Percentiles rank a stretch among this genome's conserved stretches.
Evolutionary conservation across 2,329 filamentous ascomycete genomes (phyloP).

Genomic region (Albifimbria verrucaria): DNA sequence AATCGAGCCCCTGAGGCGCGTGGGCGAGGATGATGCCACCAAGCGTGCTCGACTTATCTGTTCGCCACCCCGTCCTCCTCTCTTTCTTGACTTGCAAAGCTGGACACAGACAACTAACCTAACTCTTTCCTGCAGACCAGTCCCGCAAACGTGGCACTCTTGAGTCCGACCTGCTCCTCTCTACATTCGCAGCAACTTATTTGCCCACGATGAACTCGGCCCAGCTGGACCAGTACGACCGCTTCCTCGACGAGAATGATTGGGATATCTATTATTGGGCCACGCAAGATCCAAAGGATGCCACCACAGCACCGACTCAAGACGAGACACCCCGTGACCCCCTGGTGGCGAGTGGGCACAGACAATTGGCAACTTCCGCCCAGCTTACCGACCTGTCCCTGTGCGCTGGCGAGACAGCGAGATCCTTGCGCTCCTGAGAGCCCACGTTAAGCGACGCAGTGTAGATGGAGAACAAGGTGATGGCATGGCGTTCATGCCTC

Average conservation of each 20-base stretch:
- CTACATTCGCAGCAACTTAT: slow-evolving; percentile 84
- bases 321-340: slow-evolving; percentile 32
- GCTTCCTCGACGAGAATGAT: slow-evolving; percentile 97
- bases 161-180: slow-evolving; percentile 92
- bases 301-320: slow-evolving; percentile 33
- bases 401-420: slow-evolving; percentile 79
- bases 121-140: slow-evolving; percentile 64
- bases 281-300: slow-evolving; percentile 68
- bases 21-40: slow-evolving; percentile 78
- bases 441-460: slow-evolving; percentile 69
- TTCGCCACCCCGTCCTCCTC: slow-evolving; percentile 36
- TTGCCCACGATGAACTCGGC: slow-evolving; percentile 68
- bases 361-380: slow-evolving; percentile 91
- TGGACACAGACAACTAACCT: neutral
- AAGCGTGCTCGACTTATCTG: slow-evolving; percentile 81
- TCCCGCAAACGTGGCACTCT: slow-evolving; percentile 94
- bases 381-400: slow-evolving; percentile 88
- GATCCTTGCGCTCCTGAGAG: slow-evolving; percentile 70
- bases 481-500: slow-evolving; percentile 59
- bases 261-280: slow-evolving; percentile 99
- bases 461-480: slow-evolving; percentile 33
- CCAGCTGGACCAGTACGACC: slow-evolving; percentile 82
- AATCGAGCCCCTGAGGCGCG: slow-evolving; percentile 82
- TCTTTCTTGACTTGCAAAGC: neutral
- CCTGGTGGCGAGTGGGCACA: slow-evolving; percentile 85